Base-by-base conservation (phyloP, 1,139 yeast species). In the Eremothecium coryli region DNA sequence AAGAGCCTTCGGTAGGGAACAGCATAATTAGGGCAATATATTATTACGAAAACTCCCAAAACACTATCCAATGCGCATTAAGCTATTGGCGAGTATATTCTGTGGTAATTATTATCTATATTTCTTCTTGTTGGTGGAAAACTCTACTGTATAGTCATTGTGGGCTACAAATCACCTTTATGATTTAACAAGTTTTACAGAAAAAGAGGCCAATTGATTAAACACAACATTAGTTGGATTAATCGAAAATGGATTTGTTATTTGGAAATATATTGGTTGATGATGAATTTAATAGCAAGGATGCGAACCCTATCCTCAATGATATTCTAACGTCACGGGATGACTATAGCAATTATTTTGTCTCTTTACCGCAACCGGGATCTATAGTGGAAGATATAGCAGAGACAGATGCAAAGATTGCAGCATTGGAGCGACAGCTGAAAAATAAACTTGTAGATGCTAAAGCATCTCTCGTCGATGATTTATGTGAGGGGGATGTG, bases 341-440 rank as follows among this genome's bases (percentile, higher is more conserved):
- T 5, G 43, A 38, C 11, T 54, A 52, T 32, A 46, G 40, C 18
- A 39, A 36, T 10, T 55, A 50, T 30, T 50, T 55, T 38, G 48
- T 57, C 2, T 54, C 60, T 0, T 44, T 42, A 21, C 52, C 58
- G 5, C 31, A 35, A 11, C 43, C 49, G 5, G 58, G 58, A 3
- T 49, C 52, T 23, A 47, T 65, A 12, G 59, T 62, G 0, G 66
- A 61, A 36, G 73, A 66, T 36, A 66, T 70, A 26, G 74, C 74
- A 0, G 75, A 70, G 40, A 44, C 68, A 4, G 73, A 68, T 37
- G 64, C 68, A 0, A 37, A 56, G 17, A 63, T 66, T 32, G 50
- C 65, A 15, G 37, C 48, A 0, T 40, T 64, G 12, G 73, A 67
- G 36, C 47, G 52, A 6, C 46, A 56, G 33, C 43, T 68, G 22